Percentiles rank a stretch among this genome's conserved stretches.
These are phyloP conservation scores for Fraxinus quadrangulata DNA, from an alignment of 257 asterid genomes.

Conservation along the genomic window DNA sequence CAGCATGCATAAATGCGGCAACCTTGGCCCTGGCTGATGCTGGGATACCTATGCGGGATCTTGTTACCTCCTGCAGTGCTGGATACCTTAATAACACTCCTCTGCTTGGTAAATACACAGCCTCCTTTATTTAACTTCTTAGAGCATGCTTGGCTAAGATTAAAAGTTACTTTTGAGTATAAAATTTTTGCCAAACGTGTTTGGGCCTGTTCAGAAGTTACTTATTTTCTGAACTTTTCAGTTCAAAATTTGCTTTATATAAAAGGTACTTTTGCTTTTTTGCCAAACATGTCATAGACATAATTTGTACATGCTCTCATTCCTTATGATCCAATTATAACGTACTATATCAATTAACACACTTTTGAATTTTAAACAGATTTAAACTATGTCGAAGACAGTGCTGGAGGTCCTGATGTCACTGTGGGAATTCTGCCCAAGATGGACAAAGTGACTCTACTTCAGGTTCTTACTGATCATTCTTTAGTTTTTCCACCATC, in stretches of 20 bases:
- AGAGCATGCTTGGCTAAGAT: background rate
- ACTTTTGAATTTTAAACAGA: constrained; percentile 45
- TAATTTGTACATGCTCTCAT: background rate
- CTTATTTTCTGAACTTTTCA: background rate
- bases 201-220: background rate
- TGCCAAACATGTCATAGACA: background rate
- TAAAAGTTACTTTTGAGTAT: background rate
- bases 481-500: background rate
- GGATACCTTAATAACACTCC: constrained; percentile 85
- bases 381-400: constrained; percentile 88
- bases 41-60: constrained; percentile 95
- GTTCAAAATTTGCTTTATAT: background rate
- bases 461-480: constrained; percentile 59
- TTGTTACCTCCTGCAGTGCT: constrained; percentile 89
- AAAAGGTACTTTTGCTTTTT: background rate
- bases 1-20: constrained; percentile 99
- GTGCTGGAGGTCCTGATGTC: constrained; percentile 99
- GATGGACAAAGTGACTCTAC: constrained; percentile 90
- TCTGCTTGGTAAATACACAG: constrained; percentile 62
- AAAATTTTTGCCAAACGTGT: background rate
- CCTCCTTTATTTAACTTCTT: background rate
- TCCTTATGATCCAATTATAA: constrained; percentile 1
- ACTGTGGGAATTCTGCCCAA: constrained; percentile 90
- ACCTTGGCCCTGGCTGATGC: constrained; percentile 97
- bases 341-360: background rate